Conservation (phyloP, 805 yeast genomes). For the Spathaspora sp. region DNA sequence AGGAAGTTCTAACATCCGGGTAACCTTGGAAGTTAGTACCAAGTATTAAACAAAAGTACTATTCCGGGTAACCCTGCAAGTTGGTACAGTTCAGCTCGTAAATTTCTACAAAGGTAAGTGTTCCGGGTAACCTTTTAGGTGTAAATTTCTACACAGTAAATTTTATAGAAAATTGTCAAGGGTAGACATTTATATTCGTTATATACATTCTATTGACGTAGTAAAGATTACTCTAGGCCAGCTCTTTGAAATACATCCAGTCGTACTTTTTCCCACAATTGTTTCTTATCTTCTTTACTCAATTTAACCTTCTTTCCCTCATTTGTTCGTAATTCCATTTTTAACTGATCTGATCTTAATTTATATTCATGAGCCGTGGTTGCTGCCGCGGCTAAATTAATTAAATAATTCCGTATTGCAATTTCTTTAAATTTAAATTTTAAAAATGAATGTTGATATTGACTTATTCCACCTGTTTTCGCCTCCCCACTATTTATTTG, state of each 20-base stretch:
- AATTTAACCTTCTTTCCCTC: slow-evolving; percentile 26
- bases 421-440: slow-evolving; percentile 39
- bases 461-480: slow-evolving; percentile 2
- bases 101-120: too few species aligned
- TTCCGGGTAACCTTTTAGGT: too few species aligned
- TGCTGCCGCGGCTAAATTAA: slow-evolving; percentile 53
- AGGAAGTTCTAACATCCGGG: slow-evolving; percentile 34
- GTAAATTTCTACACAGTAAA: too few species aligned
- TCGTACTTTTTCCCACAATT: slow-evolving; percentile 47
- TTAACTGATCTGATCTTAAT: slow-evolving; percentile 31
- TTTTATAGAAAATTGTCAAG: too few species aligned
- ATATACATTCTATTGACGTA: too few species aligned
- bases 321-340: slow-evolving; percentile 17
- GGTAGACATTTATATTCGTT: too few species aligned
- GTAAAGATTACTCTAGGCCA: slow-evolving; percentile 31
- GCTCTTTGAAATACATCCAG: slow-evolving; percentile 50
- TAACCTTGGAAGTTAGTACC: not conserved
- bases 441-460: slow-evolving; percentile 24
- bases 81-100: too few species aligned
- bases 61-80: not conserved
- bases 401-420: slow-evolving; percentile 46
- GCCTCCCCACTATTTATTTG: slow-evolving; percentile 31
- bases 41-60: too few species aligned
- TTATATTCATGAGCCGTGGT: slow-evolving; percentile 51
- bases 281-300: slow-evolving; percentile 38